Evolutionary conservation across 1,139 yeast species (phyloP), one percentile per base, ranked within the genome.

Genomic region (Magnusiomyces magnusii): DNA sequence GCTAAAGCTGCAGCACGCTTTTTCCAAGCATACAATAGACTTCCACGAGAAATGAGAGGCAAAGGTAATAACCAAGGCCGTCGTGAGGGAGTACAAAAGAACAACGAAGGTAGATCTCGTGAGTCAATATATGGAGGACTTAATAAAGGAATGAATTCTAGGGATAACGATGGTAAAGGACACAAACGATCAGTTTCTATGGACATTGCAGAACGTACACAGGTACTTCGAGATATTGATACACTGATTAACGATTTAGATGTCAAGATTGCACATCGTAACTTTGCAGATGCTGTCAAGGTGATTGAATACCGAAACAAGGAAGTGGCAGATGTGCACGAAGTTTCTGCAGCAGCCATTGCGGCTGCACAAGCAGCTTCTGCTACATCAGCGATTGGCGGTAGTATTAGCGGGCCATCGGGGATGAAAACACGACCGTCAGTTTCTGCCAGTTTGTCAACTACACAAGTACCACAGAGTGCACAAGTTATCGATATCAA

Each of bases 231-330:
- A 57, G 76, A 78, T 54, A 76, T 84, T 50, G 89, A 85, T 64
- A 87, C 84, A 58, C 75, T 78, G 56, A 76, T 86, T 36, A 87
- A 85, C 62, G 89, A 85, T 61, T 78, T 85, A 39, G 93, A 86
- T 68, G 81, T 84, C 31, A 78, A 78, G 60, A 78, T 86, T 39
- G 85, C 89, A 5, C 87, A 84, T 66, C 80, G 83, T 61, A 78
- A 78, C 61, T 84, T 79, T 66, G 72, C 74, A 27, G 81, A 77
- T 56, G 83, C 87, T 0, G 85, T 83, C 1, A 82, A 80, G 2
- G 70, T 78, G 47, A 75, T 84, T 54, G 72, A 75, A 23, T 78
- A 51, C 17, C 60, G 62, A 42, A 31, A 56, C 27, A 53, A 51
- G 27, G 60, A 59, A 47, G 42, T 65, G 3, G 61, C 58, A 19